Evolutionary conservation across 2,329 filamentous ascomycete genomes (phyloP).

Genomic region (Hypoxylon sp.): DNA sequence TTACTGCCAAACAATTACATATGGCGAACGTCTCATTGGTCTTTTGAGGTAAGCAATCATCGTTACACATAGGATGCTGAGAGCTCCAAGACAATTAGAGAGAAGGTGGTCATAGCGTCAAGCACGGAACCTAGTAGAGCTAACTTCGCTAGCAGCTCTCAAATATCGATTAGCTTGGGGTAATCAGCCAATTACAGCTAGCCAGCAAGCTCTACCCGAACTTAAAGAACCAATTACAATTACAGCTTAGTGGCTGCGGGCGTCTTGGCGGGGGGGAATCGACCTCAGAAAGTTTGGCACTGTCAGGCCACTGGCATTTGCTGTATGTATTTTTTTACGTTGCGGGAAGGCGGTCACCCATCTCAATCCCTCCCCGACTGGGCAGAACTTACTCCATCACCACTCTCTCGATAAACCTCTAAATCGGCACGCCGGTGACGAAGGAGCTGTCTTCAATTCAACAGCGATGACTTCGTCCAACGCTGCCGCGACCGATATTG

Average conservation of each 20-base stretch:
- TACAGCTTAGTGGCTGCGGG: conserved; percentile 30
- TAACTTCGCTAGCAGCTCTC: conserved; percentile 9
- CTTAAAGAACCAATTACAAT: conserved; percentile 18
- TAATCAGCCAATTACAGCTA: conserved; percentile 30
- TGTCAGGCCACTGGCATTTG: conserved; percentile 38
- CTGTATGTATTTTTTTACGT: conserved; percentile 38
- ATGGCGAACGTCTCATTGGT: neutral
- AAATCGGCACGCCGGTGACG: conserved; percentile 58
- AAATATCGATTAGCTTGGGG: conserved; percentile 21
- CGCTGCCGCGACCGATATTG: conserved; percentile 57
- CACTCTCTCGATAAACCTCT: conserved; percentile 13
- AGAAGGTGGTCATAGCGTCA: conserved; percentile 25
- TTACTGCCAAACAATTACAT: neutral
- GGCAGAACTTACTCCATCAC: conserved; percentile 38
- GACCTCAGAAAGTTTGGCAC: conserved; percentile 27
- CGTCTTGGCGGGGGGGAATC: conserved; percentile 30
- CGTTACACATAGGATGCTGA: neutral
- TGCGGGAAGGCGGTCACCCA: conserved; percentile 42
- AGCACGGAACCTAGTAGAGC: conserved; percentile 20
- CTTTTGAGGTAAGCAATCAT: neutral
- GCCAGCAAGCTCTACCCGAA: conserved; percentile 33
- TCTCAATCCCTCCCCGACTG: conserved; percentile 47
- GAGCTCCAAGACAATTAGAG: neutral
- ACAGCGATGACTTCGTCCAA: conserved; percentile 75
- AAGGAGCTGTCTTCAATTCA: conserved; percentile 68